These are phyloP conservation scores for Arabis hirsuta DNA, from an alignment of 345 rosid genomes.

Conservation along the genomic window DNA sequence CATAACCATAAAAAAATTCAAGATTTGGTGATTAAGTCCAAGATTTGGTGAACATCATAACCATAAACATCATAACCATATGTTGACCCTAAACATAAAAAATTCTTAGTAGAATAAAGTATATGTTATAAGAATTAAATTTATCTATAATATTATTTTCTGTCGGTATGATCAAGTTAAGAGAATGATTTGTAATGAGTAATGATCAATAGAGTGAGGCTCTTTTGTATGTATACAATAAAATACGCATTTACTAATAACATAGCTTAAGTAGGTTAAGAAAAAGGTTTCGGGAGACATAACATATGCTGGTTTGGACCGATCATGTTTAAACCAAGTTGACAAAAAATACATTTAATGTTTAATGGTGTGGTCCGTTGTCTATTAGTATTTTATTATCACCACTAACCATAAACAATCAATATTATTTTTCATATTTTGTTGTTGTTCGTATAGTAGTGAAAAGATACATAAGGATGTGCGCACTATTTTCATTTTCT, in stretches of 20 bases:
- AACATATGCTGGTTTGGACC: slow-evolving; percentile 36
- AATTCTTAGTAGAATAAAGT: neutral
- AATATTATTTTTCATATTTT: neutral
- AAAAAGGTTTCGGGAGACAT: slow-evolving; percentile 30
- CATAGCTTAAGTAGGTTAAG: slow-evolving; percentile 3
- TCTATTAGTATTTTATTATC: slow-evolving; percentile 2
- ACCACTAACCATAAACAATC: slow-evolving; percentile 3
- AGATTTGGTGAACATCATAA: slow-evolving; percentile 32
- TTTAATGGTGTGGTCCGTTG: slow-evolving; percentile 23
- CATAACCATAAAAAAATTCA: too few relatives aligned
- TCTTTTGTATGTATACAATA: slow-evolving; percentile 14
- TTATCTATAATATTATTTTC: neutral
- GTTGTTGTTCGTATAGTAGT: too few relatives aligned
- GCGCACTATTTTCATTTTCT: neutral
- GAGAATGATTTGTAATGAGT: slow-evolving; percentile 32
- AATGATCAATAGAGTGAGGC: slow-evolving; percentile 21
- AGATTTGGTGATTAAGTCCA: slow-evolving; percentile 4
- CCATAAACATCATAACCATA: too few relatives aligned
- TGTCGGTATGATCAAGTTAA: slow-evolving; percentile 26
- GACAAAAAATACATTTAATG: slow-evolving; percentile 1
- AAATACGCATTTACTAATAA: neutral
- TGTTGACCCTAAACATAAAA: slow-evolving; percentile 28
- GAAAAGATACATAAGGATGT: neutral
- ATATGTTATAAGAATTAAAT: slow-evolving; percentile 1
- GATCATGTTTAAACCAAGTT: slow-evolving; percentile 29